Percentiles rank a stretch among this genome's conserved stretches.
phyloP scores from a whole-genome alignment of 805 yeast species.

The Candida easanensis region DNA sequence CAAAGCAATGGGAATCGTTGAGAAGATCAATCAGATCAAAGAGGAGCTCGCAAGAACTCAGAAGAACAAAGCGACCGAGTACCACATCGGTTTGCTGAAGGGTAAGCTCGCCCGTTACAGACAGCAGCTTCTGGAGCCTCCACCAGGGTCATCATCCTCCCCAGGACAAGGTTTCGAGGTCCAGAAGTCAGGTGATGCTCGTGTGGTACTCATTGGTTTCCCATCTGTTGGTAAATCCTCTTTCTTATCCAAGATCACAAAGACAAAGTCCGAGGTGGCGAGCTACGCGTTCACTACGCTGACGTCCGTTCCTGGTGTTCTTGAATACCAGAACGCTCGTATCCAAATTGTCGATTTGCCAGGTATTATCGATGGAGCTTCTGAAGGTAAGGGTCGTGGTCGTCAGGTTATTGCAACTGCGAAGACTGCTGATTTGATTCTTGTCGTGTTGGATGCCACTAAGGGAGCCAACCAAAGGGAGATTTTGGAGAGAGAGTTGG shows the following conservation, averaged over 20 bases:
- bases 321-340: conserved; percentile 94
- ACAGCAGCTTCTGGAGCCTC: conserved; percentile 88
- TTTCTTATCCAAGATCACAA: conserved; percentile 81
- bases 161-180: conserved; percentile 90
- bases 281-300: conserved; percentile 93
- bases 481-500: conserved; percentile 84
- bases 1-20: conserved; percentile 6
- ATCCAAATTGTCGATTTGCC: conserved; percentile 97
- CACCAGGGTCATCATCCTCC: conserved; percentile 61
- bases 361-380: conserved; percentile 94
- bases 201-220: conserved; percentile 92
- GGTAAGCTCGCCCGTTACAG: conserved; percentile 93
- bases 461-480: conserved; percentile 87
- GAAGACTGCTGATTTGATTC: conserved; percentile 85
- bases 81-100: conserved; percentile 89
- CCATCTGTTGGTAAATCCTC: conserved; percentile 98
- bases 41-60: conserved; percentile 91
- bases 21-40: conserved; percentile 15
- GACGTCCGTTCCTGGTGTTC: conserved; percentile 94
- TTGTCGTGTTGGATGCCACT: conserved; percentile 95
- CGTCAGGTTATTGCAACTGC: conserved; percentile 96
- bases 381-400: conserved; percentile 97
- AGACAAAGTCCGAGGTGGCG: conserved; percentile 93
- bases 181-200: conserved; percentile 91
- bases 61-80: conserved; percentile 96